Evolutionary conservation across 192 early-diverging fungal genomes (phyloP).

Genomic region (Coemansia reversa): DNA sequence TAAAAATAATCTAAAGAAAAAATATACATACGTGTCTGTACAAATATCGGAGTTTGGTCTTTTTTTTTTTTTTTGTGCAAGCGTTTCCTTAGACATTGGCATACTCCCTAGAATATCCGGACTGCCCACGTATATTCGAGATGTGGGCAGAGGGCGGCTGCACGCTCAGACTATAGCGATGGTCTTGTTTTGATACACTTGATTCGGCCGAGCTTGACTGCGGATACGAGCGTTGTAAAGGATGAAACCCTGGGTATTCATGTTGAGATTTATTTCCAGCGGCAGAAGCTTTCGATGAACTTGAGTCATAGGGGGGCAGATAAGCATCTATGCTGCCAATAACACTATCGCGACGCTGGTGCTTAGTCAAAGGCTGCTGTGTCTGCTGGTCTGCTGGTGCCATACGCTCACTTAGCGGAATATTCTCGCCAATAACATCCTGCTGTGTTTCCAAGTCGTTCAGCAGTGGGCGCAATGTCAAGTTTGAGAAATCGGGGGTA

Average conservation of each 20-base stretch:
- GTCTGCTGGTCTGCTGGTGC: neutral
- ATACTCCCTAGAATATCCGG: slow-evolving; percentile 8
- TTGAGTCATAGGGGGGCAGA: neutral
- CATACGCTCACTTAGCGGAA: slow-evolving; percentile 13
- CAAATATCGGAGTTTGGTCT: slow-evolving; percentile 1
- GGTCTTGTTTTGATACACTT: neutral
- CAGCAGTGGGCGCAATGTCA: slow-evolving; percentile 52
- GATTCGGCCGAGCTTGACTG: neutral
- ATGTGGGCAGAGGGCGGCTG: slow-evolving; percentile 15
- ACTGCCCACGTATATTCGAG: slow-evolving; percentile 26
- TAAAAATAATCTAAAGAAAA: slow-evolving; percentile 6
- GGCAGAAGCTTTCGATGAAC: neutral
- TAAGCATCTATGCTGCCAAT: slow-evolving; percentile 34
- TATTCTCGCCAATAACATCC: slow-evolving; percentile 13
- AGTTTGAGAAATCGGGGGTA: slow-evolving; percentile 50
- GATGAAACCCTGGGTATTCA: slow-evolving; percentile 6
- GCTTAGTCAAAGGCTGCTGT: slow-evolving; percentile 13
- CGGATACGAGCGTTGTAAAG: slow-evolving; percentile 5
- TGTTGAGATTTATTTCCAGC: neutral
- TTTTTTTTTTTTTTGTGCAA: slow-evolving; percentile 10
- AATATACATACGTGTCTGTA: slow-evolving; percentile 3
- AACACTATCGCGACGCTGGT: slow-evolving; percentile 47
- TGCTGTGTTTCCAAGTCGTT: slow-evolving; percentile 11
- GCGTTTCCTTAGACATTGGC: neutral
- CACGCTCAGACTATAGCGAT: slow-evolving; percentile 21